A percentile compares a stretch with the other conserved stretches of the same genome.
These are phyloP conservation scores for Aleurites moluccanus DNA, from an alignment of 441 rosid species.

Conservation along the genomic window DNA sequence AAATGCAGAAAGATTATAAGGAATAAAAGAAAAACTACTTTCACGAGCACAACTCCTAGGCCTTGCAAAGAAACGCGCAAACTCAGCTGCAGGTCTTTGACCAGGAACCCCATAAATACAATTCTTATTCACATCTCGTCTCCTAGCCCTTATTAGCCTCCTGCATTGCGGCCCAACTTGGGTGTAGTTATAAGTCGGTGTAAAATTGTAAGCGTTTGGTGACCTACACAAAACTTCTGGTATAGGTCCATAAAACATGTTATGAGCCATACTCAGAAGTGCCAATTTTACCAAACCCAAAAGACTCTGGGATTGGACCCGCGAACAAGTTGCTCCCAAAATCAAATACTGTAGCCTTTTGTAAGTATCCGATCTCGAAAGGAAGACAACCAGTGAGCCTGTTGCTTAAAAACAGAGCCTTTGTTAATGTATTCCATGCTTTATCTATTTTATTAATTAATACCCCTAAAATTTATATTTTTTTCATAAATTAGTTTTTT, in stretches of 20 bases:
- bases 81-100: conserved; percentile 21
- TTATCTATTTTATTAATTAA: too few relatives aligned
- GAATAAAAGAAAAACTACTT: conserved; percentile 13
- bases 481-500: too few relatives aligned
- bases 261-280: conserved; percentile 35
- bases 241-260: conserved; percentile 37
- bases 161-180: conserved; percentile 24
- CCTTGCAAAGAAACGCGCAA: conserved; percentile 17
- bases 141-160: conserved; percentile 9
- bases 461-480: too few relatives aligned
- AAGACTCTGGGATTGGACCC: conserved; percentile 42
- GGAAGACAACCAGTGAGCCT: conserved; percentile 43
- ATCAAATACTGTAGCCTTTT: conserved; percentile 35
- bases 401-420: conserved; percentile 41
- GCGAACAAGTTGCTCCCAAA: conserved; percentile 32
- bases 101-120: conserved; percentile 19
- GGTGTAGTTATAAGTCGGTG: conserved; percentile 20
- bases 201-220: conserved; percentile 16
- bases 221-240: conserved; percentile 27
- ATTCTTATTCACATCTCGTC: conserved; percentile 11
- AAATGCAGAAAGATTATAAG: conserved; percentile 13
- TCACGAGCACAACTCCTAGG: conserved; percentile 16
- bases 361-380: conserved; percentile 39
- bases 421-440: conserved; percentile 26
- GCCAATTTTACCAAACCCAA: conserved; percentile 36